Conservation (phyloP, 1,284 basidiomycete species). For the Laetiporus sulphureus region DNA sequence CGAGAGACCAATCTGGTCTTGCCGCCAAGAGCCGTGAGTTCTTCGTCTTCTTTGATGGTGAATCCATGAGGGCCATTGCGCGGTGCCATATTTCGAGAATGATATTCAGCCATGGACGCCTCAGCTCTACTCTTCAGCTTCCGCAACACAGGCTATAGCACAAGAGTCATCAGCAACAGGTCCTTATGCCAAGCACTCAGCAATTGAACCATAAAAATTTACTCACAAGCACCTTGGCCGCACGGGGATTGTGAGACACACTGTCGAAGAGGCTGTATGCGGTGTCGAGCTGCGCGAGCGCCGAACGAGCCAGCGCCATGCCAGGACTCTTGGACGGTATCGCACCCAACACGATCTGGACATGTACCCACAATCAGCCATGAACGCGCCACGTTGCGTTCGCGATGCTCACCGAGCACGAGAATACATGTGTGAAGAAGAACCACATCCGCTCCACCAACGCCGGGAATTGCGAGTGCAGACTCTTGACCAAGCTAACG, state of each 20-base stretch:
- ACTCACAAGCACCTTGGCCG: slow-evolving; percentile 53
- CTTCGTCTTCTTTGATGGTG: slow-evolving; percentile 50
- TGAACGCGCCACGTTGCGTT: too few species aligned
- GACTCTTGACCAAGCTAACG: slow-evolving; percentile 53
- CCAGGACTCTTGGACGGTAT: slow-evolving; percentile 54
- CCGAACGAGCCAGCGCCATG: slow-evolving; percentile 56
- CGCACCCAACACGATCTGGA: slow-evolving; percentile 64
- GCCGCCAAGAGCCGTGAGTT: slow-evolving; percentile 51
- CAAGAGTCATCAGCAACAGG: background rate
- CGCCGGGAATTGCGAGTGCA: slow-evolving; percentile 57
- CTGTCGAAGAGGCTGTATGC: slow-evolving; percentile 50
- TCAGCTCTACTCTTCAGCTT: slow-evolving; percentile 47
- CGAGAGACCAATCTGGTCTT: slow-evolving; percentile 54
- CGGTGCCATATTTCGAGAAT: slow-evolving; percentile 10
- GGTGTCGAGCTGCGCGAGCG: slow-evolving; percentile 54
- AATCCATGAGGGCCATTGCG: slow-evolving; percentile 21
- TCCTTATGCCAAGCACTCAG: background rate
- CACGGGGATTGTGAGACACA: slow-evolving; percentile 44
- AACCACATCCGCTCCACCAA: slow-evolving; percentile 69
- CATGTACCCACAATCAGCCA: slow-evolving; percentile 1
- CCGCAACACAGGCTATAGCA: slow-evolving; percentile 46
- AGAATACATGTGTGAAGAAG: slow-evolving; percentile 66
- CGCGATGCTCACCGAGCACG: slow-evolving; percentile 50
- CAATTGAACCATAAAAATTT: background rate
- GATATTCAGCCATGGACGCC: slow-evolving; percentile 18